A percentile compares a stretch with the other conserved stretches of the same genome.
Conservation (phyloP, 2,329 filamentous ascomycete genomes). For the Ceratocystis harringtonii region DNA sequence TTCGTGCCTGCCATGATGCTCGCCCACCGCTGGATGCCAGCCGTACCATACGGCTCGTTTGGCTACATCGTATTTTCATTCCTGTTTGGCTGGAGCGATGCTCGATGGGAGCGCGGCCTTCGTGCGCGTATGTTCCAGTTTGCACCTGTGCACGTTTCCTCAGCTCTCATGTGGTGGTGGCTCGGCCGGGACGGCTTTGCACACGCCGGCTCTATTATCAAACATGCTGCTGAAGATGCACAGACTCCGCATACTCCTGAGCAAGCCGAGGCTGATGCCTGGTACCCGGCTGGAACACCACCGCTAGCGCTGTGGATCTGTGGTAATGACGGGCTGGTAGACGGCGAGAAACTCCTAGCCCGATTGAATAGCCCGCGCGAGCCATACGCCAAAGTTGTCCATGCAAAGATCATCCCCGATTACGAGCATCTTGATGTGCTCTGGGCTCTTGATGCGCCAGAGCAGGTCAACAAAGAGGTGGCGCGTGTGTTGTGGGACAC, state of each 20-base stretch:
- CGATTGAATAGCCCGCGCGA: conserved; percentile 65
- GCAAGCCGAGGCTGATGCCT: conserved; percentile 30
- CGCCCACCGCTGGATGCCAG: conserved; percentile 54
- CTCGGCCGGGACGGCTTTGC: conserved; percentile 71
- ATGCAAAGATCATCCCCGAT: conserved; percentile 66
- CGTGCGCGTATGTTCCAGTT: conserved; percentile 81
- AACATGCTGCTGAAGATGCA: conserved; percentile 55
- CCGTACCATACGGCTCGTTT: conserved; percentile 58
- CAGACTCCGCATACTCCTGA: conserved; percentile 27
- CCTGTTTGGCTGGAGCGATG: conserved; percentile 76
- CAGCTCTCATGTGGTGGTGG: conserved; percentile 94
- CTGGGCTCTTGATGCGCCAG: conserved; percentile 80
- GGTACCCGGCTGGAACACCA: conserved; percentile 68
- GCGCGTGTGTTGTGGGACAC: conserved; percentile 76
- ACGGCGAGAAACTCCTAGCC: conserved; percentile 58
- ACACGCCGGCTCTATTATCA: conserved; percentile 68
- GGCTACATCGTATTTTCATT: conserved; percentile 84
- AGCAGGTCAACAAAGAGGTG: conserved; percentile 69
- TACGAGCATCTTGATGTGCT: conserved; percentile 93
- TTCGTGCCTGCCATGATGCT: conserved; percentile 92
- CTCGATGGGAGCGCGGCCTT: conserved; percentile 67
- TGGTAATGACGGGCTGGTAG: conserved; percentile 70
- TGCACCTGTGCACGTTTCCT: conserved; percentile 74
- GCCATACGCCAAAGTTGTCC: conserved; percentile 65
- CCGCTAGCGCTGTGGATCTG: conserved; percentile 82